Base-by-base conservation (phyloP, 768 basidiomycete genomes). In the Basidioascus undulatus region DNA sequence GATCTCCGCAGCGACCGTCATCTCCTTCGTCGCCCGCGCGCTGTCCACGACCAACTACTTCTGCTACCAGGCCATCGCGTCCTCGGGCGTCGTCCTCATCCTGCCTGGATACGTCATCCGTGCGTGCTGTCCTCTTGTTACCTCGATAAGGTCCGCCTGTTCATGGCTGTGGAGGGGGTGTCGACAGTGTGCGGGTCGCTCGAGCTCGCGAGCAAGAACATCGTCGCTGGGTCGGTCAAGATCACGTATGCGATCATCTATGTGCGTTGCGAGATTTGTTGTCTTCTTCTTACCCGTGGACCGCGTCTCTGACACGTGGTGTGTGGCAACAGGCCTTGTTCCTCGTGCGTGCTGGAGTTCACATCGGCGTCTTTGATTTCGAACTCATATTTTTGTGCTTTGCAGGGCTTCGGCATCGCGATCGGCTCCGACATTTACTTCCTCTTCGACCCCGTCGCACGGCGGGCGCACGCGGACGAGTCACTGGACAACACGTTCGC, bases 41-140 rank as follows among this genome's bases (percentile, higher is more conserved):
- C 49, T 63, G 1, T 57, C 58, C 2, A 56, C 58, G 6, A 58
- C 59, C 0, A 44, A 51, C 6, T 51, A 53, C 11, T 62, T 63
- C 51, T 63, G 62, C 45, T 63, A 60, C 47, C 57, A 60, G 5
- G 57, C 61, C 10, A 38, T 63, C 16, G 57, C 58, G 1, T 58
- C 58, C 13, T 55, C 57, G 11, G 58, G 58, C 35, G 59, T 62
- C 27, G 59, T 60, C 15, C 45, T 59, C 41, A 59, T 62, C 34
- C 49, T 60, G 15, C 59, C 59, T 27, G 59, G 57, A 35, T 48
- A 51, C 40, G 41, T 49, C 35, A 47, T 54, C 28, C 43, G 49
- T 51, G 26, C 16, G 28, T 21, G 41, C 45, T 26, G 31, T 42
- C 16, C 26, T 25, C n/a, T 10, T 33, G 19, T n/a, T n/a, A 24